These are phyloP conservation scores for Fusarium miscanthi DNA, from an alignment of 2,329 filamentous ascomycete genomes.

Conservation along the genomic window DNA sequence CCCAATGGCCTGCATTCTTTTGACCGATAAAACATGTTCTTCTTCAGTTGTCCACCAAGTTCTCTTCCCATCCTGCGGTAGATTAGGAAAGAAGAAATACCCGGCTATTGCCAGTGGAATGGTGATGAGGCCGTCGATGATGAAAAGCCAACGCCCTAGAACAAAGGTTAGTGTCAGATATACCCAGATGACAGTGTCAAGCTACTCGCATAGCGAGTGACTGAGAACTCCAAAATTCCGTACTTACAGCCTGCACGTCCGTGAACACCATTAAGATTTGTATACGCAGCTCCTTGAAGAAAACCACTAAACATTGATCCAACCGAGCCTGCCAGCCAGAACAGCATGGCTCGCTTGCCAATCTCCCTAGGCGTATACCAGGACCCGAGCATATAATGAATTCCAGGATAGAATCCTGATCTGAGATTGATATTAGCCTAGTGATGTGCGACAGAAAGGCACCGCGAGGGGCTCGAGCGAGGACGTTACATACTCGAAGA, in stretches of 20 bases:
- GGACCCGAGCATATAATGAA: constrained; percentile 38
- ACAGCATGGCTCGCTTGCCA: constrained; percentile 33
- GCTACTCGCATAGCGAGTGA: fast-evolving
- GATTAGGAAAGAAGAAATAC: constrained; percentile 45
- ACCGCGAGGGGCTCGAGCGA: fast-evolving
- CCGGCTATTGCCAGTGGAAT: constrained; percentile 30
- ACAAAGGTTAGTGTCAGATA: fast-evolving
- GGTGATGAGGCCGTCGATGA: constrained; percentile 50
- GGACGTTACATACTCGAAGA: constrained; percentile 21
- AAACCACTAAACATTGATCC: constrained; percentile 32
- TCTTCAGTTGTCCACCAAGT: constrained; percentile 44
- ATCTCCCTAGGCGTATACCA: constrained; percentile 41
- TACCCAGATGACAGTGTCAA: no score
- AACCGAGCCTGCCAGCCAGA: constrained; percentile 32
- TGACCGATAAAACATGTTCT: constrained; percentile 38
- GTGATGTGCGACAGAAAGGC: background rate
- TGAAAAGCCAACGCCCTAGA: constrained; percentile 49
- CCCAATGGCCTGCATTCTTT: constrained; percentile 11
- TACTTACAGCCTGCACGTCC: constrained; percentile 24
- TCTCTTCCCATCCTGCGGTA: constrained; percentile 35
- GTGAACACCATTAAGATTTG: constrained; percentile 21
- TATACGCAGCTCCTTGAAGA: constrained; percentile 33
- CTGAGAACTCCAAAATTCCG: fast-evolving
- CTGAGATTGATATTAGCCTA: constrained; percentile 53
- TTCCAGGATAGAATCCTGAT: constrained; percentile 59